phyloP scores from a whole-genome alignment of 2,329 filamentous ascomycete genomes.

The Aspergillus intermedius region DNA sequence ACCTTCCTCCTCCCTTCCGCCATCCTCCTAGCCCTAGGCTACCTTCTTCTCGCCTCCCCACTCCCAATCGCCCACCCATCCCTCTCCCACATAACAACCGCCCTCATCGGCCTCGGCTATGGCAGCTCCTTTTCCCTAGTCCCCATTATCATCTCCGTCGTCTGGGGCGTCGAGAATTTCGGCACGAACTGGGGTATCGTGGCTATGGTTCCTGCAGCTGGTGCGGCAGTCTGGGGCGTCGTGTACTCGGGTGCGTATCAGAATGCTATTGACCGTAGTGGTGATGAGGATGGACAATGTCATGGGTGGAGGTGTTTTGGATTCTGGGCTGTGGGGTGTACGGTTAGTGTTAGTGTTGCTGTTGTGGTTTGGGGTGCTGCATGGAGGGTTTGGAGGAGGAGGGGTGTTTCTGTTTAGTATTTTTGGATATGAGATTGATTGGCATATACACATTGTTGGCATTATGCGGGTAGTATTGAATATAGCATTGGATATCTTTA shows the following conservation, averaged over 20 bases:
- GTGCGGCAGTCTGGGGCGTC: slow-evolving; percentile 82
- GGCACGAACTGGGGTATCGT: slow-evolving; percentile 97
- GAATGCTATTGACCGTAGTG: slow-evolving; percentile 36
- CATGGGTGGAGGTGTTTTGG: slow-evolving; percentile 78
- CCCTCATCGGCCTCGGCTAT: slow-evolving; percentile 82
- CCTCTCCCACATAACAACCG: slow-evolving; percentile 79
- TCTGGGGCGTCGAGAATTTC: slow-evolving; percentile 98
- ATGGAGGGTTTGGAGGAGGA: slow-evolving; percentile 77
- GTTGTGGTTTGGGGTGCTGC: slow-evolving; percentile 67
- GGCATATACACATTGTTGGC: background rate
- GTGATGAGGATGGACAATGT: slow-evolving; percentile 55
- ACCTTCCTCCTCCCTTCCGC: slow-evolving; percentile 71
- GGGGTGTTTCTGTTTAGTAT: slow-evolving; percentile 61
- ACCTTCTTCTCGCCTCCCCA: slow-evolving; percentile 71
- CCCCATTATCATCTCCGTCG: slow-evolving; percentile 89
- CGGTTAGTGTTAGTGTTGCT: slow-evolving; percentile 70
- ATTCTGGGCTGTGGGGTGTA: slow-evolving; percentile 73
- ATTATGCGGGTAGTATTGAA: too few species aligned
- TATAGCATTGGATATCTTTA: too few species aligned
- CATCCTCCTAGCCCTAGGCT: slow-evolving; percentile 65
- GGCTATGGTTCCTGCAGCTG: slow-evolving; percentile 80
- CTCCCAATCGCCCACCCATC: slow-evolving; percentile 70
- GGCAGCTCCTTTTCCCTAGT: slow-evolving; percentile 84
- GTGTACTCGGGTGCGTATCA: slow-evolving; percentile 61
- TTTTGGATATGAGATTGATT: background rate